Evolutionary conservation across 163 green algal genomes (phyloP).

Genomic region (Chlorella variabilis): DNA sequence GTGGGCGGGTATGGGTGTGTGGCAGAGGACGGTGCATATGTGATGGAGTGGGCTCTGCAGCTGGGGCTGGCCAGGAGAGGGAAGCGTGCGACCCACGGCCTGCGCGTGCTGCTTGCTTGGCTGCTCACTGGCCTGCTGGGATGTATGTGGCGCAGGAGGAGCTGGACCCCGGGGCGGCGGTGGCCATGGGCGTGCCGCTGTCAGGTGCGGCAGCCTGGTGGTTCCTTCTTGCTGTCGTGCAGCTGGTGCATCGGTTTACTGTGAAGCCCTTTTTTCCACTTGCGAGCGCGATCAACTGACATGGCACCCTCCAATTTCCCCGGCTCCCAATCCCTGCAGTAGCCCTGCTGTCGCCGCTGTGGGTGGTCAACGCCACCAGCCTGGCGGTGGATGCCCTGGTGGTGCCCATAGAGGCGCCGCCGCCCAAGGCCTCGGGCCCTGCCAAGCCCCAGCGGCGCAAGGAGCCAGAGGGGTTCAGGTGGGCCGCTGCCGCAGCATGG

Average conservation of each 20-base stretch:
- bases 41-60: neutral
- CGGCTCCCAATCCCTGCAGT: constrained; percentile 33
- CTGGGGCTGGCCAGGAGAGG: neutral
- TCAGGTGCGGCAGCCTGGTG: neutral
- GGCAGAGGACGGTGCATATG: neutral
- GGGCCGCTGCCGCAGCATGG: neutral
- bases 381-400: constrained; percentile 54
- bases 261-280: no score
- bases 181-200: constrained; percentile 72
- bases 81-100: neutral
- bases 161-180: constrained; percentile 61
- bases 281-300: no score
- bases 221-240: neutral
- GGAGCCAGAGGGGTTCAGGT: neutral
- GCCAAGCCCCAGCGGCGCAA: neutral
- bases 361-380: constrained; percentile 83
- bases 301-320: no score
- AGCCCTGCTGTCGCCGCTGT: constrained; percentile 74
- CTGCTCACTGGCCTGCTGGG: no score
- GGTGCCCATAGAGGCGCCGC: constrained; percentile 32
- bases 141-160: constrained; percentile 29
- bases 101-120: no score
- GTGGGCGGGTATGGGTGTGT: neutral
- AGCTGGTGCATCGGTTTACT: no score
- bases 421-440: no score